Conservation (phyloP, 2,329 filamentous ascomycete species). For the Cladorrhinum sp. region DNA sequence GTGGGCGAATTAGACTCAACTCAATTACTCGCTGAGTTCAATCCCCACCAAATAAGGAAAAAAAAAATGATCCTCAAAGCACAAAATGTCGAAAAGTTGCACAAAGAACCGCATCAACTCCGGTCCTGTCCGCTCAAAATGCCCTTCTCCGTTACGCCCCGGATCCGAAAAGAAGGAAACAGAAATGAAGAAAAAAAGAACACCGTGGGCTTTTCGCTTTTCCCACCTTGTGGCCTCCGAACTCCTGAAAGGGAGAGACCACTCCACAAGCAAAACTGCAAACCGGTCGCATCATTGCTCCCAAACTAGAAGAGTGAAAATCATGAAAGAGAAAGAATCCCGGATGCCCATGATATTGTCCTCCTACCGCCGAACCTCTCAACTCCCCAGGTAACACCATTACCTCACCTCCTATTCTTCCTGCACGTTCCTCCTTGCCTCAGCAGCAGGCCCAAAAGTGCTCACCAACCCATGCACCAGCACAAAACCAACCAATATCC, state of each 20-base stretch:
- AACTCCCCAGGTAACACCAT: too few relatives aligned
- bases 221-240: too few relatives aligned
- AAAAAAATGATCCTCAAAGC: background rate
- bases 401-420: background rate
- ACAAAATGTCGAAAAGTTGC: background rate
- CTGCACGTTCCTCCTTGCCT: background rate
- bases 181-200: too few relatives aligned
- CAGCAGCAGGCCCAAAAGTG: background rate
- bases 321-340: too few relatives aligned
- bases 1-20: background rate
- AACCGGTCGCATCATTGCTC: too few relatives aligned
- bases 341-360: too few relatives aligned
- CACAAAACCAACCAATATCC: slow-evolving; percentile 1
- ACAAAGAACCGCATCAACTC: background rate
- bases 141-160: background rate
- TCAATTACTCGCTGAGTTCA: background rate
- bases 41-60: background rate
- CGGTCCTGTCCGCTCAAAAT: background rate
- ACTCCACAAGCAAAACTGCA: too few relatives aligned
- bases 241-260: too few relatives aligned
- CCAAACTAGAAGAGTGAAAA: too few relatives aligned
- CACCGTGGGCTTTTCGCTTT: too few relatives aligned
- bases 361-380: too few relatives aligned
- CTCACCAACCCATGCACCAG: slow-evolving; percentile 3
- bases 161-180: background rate